Evolutionary conservation across 306 rosid genomes (phyloP), one percentile per base, ranked within the genome.

Genomic region (Pachyrhizus erosus): DNA sequence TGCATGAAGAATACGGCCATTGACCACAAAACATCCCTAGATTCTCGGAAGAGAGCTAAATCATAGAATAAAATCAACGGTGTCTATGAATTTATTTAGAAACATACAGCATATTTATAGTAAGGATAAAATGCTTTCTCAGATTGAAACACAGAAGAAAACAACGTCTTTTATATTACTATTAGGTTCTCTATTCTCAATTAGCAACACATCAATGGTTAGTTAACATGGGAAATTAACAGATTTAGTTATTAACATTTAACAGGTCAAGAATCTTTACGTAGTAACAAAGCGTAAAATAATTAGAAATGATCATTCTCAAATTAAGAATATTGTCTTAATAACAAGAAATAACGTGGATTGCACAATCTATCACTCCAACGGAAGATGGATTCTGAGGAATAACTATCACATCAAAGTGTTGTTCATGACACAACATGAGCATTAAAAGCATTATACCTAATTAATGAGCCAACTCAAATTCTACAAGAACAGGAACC

Each of bases 351-450:
- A 79, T 61, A 82, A 65, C 17, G 64, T 49, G 24, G 5, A 83
- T 81, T 84, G 80, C 83, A 88, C 84, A 86, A 78, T 78, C 83
- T 80, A 87, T 54, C 82, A 81, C 77, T 81, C 80, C 78, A 72
- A 89, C 76, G 80, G 75, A 82, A 80, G 82, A 60, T 67, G 46
- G 79, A 87, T 70, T 75, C 69, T 82, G 54, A 52, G 60, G 76
- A 73, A 80, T 72, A 85, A 87, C 86, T 70, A 82, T 85, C 51
- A 88, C 88, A 94, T 72, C 83, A 82, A 82, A 81, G 90, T 83
- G 86, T 60, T 79, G 88, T 90, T 87, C 84, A 67, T 31, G 87
- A 71, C 89, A 83, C 83, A 61, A 67, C 78, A 71, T 49, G 58
- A 65, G 33, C 81, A 83, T 71, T 77, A 83, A 74, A 80, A 58